Conservation (phyloP, 78 protist species). For the Goniomonas avonlea region DNA sequence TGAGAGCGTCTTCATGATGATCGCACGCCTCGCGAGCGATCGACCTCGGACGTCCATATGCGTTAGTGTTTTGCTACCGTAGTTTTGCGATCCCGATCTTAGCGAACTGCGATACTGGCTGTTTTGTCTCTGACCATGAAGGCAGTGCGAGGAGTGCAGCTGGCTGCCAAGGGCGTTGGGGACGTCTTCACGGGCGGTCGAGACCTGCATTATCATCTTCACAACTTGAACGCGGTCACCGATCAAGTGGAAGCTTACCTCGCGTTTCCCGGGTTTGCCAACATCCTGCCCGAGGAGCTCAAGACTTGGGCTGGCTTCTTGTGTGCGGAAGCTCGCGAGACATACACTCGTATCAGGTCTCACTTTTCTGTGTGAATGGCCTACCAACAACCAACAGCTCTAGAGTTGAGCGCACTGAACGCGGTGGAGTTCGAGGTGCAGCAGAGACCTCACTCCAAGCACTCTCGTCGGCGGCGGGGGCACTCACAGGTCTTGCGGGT, state of each 20-base stretch:
- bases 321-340: constrained; percentile 14
- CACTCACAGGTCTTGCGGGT: too few species aligned
- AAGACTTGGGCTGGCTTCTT: background rate
- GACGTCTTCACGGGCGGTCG: constrained; percentile 21
- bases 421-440: constrained; percentile 15
- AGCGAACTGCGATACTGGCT: too few species aligned
- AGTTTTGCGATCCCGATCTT: too few species aligned
- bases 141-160: constrained; percentile 12
- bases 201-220: background rate
- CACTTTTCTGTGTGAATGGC: background rate
- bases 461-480: background rate
- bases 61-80: too few species aligned
- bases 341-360: background rate
- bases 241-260: constrained; percentile 3
- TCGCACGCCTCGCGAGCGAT: too few species aligned
- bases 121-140: too few species aligned
- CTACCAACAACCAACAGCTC: too few species aligned
- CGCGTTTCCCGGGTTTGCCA: background rate
- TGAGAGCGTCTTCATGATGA: too few species aligned
- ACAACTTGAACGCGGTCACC: background rate
- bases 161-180: constrained; percentile 13
- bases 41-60: too few species aligned
- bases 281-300: background rate
- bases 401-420: background rate
- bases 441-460: constrained; percentile 22